phyloP scores from a whole-genome alignment of 352 stramenopile species.

The Pythium vanterpoolii region DNA sequence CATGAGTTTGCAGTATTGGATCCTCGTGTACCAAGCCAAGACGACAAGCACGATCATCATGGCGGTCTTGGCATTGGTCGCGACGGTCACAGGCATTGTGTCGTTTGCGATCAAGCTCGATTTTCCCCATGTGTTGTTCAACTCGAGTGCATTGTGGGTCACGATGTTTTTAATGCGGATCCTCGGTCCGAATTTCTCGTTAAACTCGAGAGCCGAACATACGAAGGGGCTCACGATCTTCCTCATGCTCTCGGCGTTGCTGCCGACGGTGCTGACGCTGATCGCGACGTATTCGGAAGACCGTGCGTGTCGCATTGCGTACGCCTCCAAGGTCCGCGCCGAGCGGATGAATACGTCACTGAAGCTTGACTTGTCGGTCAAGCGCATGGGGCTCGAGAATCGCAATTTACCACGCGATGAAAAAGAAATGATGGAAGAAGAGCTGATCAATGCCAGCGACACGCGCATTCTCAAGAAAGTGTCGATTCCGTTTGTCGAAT shows the following conservation, averaged over 20 bases:
- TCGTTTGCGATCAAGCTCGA: slow-evolving; percentile 75
- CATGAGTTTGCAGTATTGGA: slow-evolving; percentile 59
- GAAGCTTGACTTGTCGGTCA: slow-evolving; percentile 74
- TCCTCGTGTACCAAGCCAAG: slow-evolving; percentile 65
- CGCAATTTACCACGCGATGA: slow-evolving; percentile 54
- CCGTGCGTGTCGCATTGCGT: slow-evolving; percentile 59
- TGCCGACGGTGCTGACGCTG: slow-evolving; percentile 61
- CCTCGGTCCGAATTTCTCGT: slow-evolving; percentile 45
- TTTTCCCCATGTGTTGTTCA: slow-evolving; percentile 66
- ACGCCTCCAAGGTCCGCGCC: slow-evolving; percentile 66
- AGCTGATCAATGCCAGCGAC: slow-evolving; percentile 36
- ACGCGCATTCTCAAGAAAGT: slow-evolving; percentile 64
- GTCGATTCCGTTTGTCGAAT: slow-evolving; percentile 69
- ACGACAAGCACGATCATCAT: slow-evolving; percentile 62
- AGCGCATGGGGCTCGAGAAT: slow-evolving; percentile 67
- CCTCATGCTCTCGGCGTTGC: slow-evolving; percentile 57
- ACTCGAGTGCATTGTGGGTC: slow-evolving; percentile 50
- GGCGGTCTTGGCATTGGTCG: slow-evolving; percentile 53
- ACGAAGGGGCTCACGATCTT: slow-evolving; percentile 53
- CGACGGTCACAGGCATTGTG: slow-evolving; percentile 59
- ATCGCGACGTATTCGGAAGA: slow-evolving; percentile 79
- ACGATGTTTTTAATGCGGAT: slow-evolving; percentile 50
- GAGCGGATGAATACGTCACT: slow-evolving; percentile 82
- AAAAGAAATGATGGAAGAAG: slow-evolving; percentile 53
- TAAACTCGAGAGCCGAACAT: slow-evolving; percentile 37